phyloP scores from a whole-genome alignment of 306 rosid species.

The Trifolium repens region DNA sequence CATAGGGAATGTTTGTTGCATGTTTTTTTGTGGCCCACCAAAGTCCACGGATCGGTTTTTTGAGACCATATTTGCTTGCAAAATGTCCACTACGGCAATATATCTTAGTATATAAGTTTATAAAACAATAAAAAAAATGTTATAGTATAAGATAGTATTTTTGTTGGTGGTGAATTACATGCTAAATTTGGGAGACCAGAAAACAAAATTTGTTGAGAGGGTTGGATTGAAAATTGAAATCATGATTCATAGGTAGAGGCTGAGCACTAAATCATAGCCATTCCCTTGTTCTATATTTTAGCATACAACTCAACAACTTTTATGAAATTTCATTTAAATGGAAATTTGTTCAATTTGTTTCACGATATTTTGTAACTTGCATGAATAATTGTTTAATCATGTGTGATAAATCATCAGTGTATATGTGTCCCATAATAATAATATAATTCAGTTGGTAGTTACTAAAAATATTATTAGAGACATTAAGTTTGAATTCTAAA shows the following conservation, averaged over 20 bases:
- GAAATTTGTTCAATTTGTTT: neutral
- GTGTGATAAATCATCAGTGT: neutral
- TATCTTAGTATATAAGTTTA: neutral
- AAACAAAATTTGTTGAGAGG: neutral
- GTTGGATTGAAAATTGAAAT: neutral
- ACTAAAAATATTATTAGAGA: too few species aligned
- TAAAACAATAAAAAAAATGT: neutral
- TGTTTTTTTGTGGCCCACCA: constrained; percentile 47
- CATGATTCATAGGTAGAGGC: neutral
- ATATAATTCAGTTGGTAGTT: too few species aligned
- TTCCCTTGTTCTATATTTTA: neutral
- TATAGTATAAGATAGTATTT: too few species aligned
- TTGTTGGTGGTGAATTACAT: neutral
- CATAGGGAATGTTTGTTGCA: constrained; percentile 32
- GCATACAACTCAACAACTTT: neutral
- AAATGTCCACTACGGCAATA: neutral
- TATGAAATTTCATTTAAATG: neutral
- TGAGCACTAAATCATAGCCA: neutral
- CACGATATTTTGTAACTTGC: neutral
- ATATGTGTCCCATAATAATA: too few species aligned
- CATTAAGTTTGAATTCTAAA: too few species aligned
- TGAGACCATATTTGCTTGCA: too few species aligned
- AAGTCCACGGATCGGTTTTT: constrained; percentile 12
- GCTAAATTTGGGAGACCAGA: constrained; percentile 11
- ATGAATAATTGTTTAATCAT: neutral